A percentile compares a stretch with the other conserved stretches of the same genome.
These are phyloP conservation scores for Thymus mandschuricus DNA, from an alignment of 257 asterid genomes.

Conservation along the genomic window DNA sequence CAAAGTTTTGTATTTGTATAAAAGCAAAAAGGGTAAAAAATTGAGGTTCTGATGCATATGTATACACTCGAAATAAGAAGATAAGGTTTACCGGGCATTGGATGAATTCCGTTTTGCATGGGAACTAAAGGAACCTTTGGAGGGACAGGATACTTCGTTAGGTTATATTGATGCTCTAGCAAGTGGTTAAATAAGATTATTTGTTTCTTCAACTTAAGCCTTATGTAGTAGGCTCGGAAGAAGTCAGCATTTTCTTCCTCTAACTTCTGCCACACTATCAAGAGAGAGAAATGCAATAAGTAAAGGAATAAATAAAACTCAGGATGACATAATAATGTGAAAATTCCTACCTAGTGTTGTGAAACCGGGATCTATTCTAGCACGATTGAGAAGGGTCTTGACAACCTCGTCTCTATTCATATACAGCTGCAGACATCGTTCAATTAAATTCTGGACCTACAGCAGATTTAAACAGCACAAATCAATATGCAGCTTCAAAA, in stretches of 20 bases:
- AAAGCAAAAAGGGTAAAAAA: background rate
- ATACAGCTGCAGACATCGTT: conserved; percentile 88
- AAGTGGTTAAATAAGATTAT: conserved; percentile 86
- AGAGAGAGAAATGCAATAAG: conserved; percentile 22
- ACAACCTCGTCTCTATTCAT: conserved; percentile 96
- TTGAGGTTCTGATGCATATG: background rate
- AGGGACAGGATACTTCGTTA: conserved; percentile 80
- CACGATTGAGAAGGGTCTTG: conserved; percentile 88
- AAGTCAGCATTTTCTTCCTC: conserved; percentile 97
- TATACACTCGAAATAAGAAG: conserved; percentile 18
- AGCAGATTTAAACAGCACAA: conserved; percentile 32
- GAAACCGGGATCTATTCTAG: conserved; percentile 98
- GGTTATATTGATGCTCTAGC: conserved; percentile 81
- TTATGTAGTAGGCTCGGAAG: conserved; percentile 88
- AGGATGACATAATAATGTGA: background rate
- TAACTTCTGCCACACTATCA: conserved; percentile 91
- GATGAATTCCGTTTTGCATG: conserved; percentile 79
- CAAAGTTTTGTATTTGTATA: background rate
- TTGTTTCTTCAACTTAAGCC: conserved; percentile 95
- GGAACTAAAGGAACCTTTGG: conserved; percentile 86
- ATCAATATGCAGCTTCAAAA: conserved; percentile 12
- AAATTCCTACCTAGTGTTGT: conserved; percentile 77
- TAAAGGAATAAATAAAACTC: background rate
- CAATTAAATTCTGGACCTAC: conserved; percentile 94
- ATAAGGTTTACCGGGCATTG: conserved; percentile 73